phyloP scores from a whole-genome alignment of 2,329 filamentous ascomycete species.

The Fusarium fracticaudum region DNA sequence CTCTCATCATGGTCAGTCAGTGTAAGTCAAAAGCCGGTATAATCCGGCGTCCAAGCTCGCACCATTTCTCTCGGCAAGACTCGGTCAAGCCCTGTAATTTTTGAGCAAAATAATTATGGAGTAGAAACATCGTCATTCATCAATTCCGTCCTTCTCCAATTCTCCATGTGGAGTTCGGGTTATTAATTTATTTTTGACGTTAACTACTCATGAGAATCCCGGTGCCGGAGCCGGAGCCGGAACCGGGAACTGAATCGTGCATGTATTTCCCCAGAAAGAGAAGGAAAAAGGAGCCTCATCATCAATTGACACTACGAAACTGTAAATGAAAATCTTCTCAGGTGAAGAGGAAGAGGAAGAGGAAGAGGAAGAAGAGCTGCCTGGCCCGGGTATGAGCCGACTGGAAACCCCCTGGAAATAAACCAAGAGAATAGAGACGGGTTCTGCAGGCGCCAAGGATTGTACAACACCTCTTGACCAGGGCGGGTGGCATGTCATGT shows the following conservation, averaged over 20 bases:
- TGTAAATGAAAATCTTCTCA: neutral
- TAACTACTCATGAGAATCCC: neutral
- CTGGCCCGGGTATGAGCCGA: constrained; percentile 36
- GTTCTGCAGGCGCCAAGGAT: neutral
- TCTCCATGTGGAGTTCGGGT: neutral
- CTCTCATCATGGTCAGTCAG: neutral
- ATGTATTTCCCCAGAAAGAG: constrained; percentile 35
- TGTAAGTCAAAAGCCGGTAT: neutral
- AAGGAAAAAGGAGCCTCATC: constrained; percentile 18
- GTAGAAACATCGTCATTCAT: neutral
- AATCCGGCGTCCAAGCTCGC: neutral
- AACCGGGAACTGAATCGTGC: constrained; percentile 19
- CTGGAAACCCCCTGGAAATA: neutral
- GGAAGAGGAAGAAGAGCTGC: neutral
- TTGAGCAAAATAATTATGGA: neutral
- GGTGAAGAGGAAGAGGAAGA: neutral
- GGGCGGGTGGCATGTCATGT: neutral
- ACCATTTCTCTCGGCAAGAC: constrained; percentile 18
- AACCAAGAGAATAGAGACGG: neutral
- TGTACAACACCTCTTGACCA: neutral
- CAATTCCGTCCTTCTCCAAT: constrained; percentile 6
- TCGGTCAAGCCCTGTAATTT: constrained; percentile 1
- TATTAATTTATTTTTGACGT: neutral
- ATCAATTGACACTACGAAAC: neutral
- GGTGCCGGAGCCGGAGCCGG: constrained; percentile 31